Evolutionary conservation across 768 basidiomycete genomes (phyloP), one percentile per base, ranked within the genome.

Genomic region (Lactarius sanguifluus): DNA sequence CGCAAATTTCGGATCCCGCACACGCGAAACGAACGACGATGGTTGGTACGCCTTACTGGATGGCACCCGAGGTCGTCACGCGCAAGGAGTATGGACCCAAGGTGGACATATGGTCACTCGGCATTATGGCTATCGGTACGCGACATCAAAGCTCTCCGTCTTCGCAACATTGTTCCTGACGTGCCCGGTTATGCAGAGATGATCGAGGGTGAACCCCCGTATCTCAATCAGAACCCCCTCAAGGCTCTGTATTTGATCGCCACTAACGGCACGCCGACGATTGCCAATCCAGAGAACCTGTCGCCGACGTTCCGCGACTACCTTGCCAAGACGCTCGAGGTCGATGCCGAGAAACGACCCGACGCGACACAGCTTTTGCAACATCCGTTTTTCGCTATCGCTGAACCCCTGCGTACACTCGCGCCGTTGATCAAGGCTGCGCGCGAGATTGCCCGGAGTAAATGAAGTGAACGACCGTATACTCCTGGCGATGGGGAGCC

Each of bases 21-120:
- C 87, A 90, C 69, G 87, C 94, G 4, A 97, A 97, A 79, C 88
- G 96, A 32, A 96, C 95, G 41, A 97, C 96, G 41, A 98, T 98
- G 96, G 95, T 98, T 59, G 96, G 96, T 2, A 97, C 96, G 1
- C 96, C 96, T 1, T 98, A 98, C 76, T 98, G 96, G 96, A 97
- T 98, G 96, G 96, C 96, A 0, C 96, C 96, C 0, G 96, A 98
- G 76, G 96, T 98, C 57, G 96, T 97, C 70, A 98, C 95, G 30
- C 87, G 95, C 62, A 97, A 97, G 77, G 96, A 97, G 78, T 97
- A 97, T 76, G 96, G 96, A 0, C 92, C 96, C 16, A 98, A 98
- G 75, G 96, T 98, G n/a, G 96, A 97, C 73, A 94, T 98, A 65
- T 97, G 96, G 95, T 91, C 89, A 75, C 78, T 97, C 69, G 95